phyloP scores from a whole-genome alignment of 2,329 filamentous ascomycete species.

The Emergomyces pasteurianus region DNA sequence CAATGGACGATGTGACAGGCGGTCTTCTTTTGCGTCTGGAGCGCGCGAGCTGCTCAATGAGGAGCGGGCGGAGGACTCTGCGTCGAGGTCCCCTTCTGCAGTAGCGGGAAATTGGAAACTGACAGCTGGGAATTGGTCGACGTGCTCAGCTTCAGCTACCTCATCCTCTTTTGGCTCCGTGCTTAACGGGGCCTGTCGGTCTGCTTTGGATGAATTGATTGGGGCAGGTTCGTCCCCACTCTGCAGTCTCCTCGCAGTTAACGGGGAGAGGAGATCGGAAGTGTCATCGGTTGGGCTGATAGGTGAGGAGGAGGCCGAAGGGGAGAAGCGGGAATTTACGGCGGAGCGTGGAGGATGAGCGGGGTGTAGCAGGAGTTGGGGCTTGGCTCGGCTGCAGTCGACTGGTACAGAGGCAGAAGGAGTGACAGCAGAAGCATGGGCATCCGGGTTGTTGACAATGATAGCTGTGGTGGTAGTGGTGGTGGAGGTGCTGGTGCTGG shows the following conservation, averaged over 20 bases:
- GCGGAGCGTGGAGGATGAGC: conserved; percentile 12
- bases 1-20: background rate
- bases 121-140: background rate
- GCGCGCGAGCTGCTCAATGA: conserved; percentile 7
- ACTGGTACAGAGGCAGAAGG: background rate
- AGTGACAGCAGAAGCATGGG: background rate
- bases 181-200: background rate
- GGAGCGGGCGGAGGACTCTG: conserved; percentile 5
- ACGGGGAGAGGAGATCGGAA: background rate
- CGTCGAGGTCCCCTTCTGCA: conserved; percentile 1
- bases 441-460: background rate
- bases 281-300: conserved; percentile 11
- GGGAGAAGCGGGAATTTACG: conserved; percentile 5
- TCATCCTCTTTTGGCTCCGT: background rate
- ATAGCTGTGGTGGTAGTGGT: background rate
- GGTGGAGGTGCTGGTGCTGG: background rate
- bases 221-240: background rate
- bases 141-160: background rate
- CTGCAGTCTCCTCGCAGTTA: background rate
- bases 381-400: background rate
- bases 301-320: conserved; percentile 13
- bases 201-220: background rate
- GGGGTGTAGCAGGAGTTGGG: conserved; percentile 12
- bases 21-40: conserved; percentile 6
- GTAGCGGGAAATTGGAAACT: background rate